Percentiles rank a stretch among this genome's conserved stretches.
These are phyloP conservation scores for Tricholoma sp. DNA, from an alignment of 768 basidiomycete genomes.

Conservation along the genomic window DNA sequence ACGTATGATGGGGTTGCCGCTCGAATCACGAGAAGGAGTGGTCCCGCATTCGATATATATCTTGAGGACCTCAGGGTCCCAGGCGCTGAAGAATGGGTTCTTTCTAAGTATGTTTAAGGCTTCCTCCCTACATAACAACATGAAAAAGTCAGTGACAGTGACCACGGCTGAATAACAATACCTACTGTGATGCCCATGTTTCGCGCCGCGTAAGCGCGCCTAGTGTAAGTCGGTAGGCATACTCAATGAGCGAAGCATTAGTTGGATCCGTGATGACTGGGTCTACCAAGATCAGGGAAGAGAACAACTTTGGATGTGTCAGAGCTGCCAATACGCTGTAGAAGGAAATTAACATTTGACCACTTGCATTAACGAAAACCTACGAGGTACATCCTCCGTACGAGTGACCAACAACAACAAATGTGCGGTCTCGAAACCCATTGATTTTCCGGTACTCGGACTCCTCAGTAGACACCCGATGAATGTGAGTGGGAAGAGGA, in stretches of 20 bases:
- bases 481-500: constrained; percentile 48
- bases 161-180: not conserved
- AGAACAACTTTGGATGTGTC: constrained; percentile 60
- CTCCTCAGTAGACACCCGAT: constrained; percentile 38
- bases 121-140: constrained; percentile 42
- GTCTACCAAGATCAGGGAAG: constrained; percentile 70
- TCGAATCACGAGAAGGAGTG: too few relatives aligned
- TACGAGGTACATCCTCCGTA: constrained; percentile 80
- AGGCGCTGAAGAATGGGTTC: constrained; percentile 63
- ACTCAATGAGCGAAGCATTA: not conserved
- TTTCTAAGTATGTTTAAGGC: constrained; percentile 44
- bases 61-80: constrained; percentile 61
- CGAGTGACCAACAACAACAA: constrained; percentile 81
- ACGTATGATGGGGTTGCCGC: too few relatives aligned
- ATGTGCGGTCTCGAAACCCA: constrained; percentile 47
- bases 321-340: constrained; percentile 61
- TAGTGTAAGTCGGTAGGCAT: constrained; percentile 19
- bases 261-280: constrained; percentile 52
- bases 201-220: constrained; percentile 56
- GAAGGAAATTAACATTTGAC: not conserved
- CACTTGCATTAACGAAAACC: constrained; percentile 23
- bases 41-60: constrained; percentile 37
- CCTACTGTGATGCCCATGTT: constrained; percentile 58
- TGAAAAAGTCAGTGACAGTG: not conserved
- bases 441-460: constrained; percentile 33